phyloP scores from a whole-genome alignment of 257 asterid genomes.

The Rubia yunnanensis region DNA sequence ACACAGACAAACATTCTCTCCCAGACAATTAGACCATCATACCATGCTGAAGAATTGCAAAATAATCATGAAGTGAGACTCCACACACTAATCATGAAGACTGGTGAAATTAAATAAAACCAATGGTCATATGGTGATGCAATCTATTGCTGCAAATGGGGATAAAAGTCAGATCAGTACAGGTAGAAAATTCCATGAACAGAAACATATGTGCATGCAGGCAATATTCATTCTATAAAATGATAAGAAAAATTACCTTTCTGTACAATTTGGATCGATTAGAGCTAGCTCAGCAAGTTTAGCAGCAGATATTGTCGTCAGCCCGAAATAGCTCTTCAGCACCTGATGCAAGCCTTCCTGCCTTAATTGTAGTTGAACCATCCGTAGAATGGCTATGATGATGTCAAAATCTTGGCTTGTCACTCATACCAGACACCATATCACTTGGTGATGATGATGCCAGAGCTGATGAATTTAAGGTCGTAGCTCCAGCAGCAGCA shows the following conservation, averaged over 20 bases:
- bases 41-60: not conserved
- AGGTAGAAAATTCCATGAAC: not conserved
- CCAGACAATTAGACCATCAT: not conserved
- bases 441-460: constrained; percentile 22
- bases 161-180: not conserved
- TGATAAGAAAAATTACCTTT: constrained; percentile 41
- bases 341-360: constrained; percentile 78
- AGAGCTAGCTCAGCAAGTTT: constrained; percentile 97
- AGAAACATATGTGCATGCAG: not conserved
- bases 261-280: constrained; percentile 93
- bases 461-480: constrained; percentile 21
- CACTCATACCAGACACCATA: constrained; percentile 28
- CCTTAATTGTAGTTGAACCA: constrained; percentile 74
- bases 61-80: constrained; percentile 1
- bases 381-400: constrained; percentile 99
- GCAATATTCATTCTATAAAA: not conserved
- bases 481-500: constrained; percentile 25
- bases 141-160: not conserved
- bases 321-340: constrained; percentile 61
- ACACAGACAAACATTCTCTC: not conserved
- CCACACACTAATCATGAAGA: too few species aligned
- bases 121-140: constrained; percentile 4
- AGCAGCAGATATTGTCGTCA: constrained; percentile 84
- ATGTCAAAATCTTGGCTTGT: constrained; percentile 75
- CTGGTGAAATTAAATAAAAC: not conserved